phyloP scores from a whole-genome alignment of 768 basidiomycete species.

The Lactarius sp. region DNA sequence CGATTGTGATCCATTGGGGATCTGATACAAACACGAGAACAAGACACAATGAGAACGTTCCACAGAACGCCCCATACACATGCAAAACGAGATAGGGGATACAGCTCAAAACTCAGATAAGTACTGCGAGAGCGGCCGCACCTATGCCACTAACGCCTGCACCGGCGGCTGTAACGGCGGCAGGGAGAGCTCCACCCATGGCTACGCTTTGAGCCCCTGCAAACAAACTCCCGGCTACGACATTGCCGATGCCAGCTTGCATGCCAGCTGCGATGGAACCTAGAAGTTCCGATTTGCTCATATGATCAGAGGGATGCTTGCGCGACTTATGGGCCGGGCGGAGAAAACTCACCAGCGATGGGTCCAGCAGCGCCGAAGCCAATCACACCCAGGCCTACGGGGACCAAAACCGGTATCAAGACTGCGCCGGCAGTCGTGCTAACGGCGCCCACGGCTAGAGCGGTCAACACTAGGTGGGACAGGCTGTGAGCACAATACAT shows the following conservation, averaged over 20 bases:
- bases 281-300: background rate
- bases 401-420: background rate
- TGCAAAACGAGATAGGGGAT: no score
- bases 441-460: background rate
- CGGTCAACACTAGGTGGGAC: background rate
- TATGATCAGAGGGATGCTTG: background rate
- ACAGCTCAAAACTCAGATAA: no score
- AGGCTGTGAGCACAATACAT: background rate
- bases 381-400: background rate
- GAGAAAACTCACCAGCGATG: slow-evolving; percentile 3
- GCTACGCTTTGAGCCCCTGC: slow-evolving; percentile 12
- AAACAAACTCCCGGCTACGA: slow-evolving; percentile 12
- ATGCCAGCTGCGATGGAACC: slow-evolving; percentile 9
- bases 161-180: background rate
- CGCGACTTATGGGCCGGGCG: no score
- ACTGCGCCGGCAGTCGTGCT: background rate
- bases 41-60: no score
- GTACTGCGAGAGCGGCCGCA: background rate
- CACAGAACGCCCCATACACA: no score
- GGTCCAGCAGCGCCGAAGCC: slow-evolving; percentile 12
- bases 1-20: background rate
- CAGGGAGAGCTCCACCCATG: slow-evolving; percentile 12
- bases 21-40: background rate
- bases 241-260: slow-evolving; percentile 18
- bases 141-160: background rate